A percentile compares a stretch with the other conserved stretches of the same genome.
phyloP scores from a whole-genome alignment of 257 asterid species.

The Solanum medicagineum region DNA sequence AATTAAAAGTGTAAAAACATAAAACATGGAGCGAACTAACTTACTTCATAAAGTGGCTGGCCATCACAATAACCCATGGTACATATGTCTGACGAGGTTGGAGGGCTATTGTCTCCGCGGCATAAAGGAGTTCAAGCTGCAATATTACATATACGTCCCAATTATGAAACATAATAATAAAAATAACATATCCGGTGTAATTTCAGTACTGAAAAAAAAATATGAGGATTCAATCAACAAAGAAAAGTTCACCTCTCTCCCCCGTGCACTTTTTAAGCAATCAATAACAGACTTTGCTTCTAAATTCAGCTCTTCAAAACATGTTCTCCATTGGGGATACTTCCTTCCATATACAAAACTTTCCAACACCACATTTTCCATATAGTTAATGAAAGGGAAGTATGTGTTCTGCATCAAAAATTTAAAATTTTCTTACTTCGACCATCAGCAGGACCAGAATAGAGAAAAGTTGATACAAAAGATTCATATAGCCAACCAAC shows the following conservation, averaged over 20 bases:
- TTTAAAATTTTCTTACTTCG: not conserved
- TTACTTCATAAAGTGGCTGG: constrained; percentile 69
- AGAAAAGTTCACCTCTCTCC: constrained; percentile 44
- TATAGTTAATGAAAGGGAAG: constrained; percentile 69
- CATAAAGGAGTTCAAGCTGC: constrained; percentile 69
- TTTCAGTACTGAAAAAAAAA: not conserved
- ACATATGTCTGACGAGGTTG: constrained; percentile 76
- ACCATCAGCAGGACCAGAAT: not conserved
- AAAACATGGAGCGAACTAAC: constrained; percentile 9
- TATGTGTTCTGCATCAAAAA: constrained; percentile 47
- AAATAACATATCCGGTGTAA: not conserved
- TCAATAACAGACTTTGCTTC: constrained; percentile 45
- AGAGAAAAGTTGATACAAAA: not conserved
- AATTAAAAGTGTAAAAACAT: not conserved
- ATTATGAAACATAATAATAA: not conserved
- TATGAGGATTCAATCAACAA: not conserved
- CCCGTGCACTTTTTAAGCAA: constrained; percentile 42
- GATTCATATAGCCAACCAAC: not conserved
- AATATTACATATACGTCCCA: not conserved
- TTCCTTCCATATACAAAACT: constrained; percentile 17
- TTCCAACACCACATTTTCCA: constrained; percentile 42
- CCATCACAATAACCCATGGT: constrained; percentile 90
- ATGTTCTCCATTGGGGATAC: constrained; percentile 61
- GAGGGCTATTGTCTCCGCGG: constrained; percentile 51
- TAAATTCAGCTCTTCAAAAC: constrained; percentile 58